These are phyloP conservation scores for Hypoxylon sp. DNA, from an alignment of 2,329 filamentous ascomycete species.

Conservation along the genomic window DNA sequence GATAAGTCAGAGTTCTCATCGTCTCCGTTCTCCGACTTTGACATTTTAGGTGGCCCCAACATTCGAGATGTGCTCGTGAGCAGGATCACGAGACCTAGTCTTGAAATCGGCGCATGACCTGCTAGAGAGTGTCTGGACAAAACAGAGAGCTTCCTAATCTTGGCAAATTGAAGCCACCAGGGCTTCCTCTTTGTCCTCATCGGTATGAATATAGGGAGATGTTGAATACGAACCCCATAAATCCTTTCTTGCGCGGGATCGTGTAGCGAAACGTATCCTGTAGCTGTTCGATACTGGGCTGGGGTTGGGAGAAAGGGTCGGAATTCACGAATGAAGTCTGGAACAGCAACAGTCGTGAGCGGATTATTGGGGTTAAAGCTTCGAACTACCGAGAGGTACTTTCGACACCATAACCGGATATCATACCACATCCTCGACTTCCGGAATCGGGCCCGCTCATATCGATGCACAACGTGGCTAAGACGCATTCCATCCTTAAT, in stretches of 20 bases:
- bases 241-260: constrained; percentile 46
- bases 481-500: constrained; percentile 46
- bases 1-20: neutral
- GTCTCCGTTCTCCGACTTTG: neutral
- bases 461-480: constrained; percentile 38
- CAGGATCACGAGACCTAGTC: constrained; percentile 35
- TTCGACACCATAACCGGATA: constrained; percentile 51
- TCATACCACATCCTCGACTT: constrained; percentile 55
- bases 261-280: constrained; percentile 59
- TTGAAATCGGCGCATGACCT: constrained; percentile 27
- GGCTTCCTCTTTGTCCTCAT: constrained; percentile 11
- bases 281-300: constrained; percentile 56
- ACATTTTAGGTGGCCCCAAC: constrained; percentile 19
- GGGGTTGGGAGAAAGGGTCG: constrained; percentile 60
- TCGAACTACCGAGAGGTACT: constrained; percentile 45
- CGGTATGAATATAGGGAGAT: constrained; percentile 17
- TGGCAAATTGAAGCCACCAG: neutral
- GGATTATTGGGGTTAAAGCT: constrained; percentile 21
- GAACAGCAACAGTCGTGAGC: constrained; percentile 54
- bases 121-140: constrained; percentile 43
- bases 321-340: constrained; percentile 64
- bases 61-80: constrained; percentile 27
- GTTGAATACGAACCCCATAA: constrained; percentile 35
- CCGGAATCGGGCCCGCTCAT: constrained; percentile 49
- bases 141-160: constrained; percentile 1